Conservation (phyloP, 106 monocot species). For the Gastrodia elata region DNA sequence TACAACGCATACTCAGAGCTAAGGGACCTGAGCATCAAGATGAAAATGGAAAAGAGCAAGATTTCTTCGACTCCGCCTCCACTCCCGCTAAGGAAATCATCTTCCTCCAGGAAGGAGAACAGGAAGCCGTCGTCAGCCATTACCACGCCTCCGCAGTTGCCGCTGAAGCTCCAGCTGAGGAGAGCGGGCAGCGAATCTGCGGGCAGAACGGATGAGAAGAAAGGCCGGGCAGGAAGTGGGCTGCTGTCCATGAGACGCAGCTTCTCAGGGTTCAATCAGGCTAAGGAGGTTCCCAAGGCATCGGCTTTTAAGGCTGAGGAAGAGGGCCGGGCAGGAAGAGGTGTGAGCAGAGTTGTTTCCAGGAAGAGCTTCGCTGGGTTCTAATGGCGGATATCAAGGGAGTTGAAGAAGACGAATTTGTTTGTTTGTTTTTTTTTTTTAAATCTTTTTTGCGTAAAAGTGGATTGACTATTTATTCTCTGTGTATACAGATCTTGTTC, state of each 20-base stretch:
- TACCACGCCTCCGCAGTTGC: slow-evolving; percentile 1
- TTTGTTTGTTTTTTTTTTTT: not conserved
- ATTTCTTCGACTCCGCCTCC: not conserved
- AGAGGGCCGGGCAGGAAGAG: not conserved
- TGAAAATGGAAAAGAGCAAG: not conserved
- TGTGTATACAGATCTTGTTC: too few relatives aligned
- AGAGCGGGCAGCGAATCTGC: not conserved
- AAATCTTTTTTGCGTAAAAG: not conserved
- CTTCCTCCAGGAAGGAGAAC: slow-evolving; percentile 5
- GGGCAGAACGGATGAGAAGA: not conserved
- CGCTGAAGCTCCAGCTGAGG: slow-evolving; percentile 3
- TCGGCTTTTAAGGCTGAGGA: not conserved
- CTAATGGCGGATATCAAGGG: not conserved
- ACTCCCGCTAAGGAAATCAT: not conserved
- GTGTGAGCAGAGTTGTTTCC: not conserved
- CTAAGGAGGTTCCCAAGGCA: not conserved
- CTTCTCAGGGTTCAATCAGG: slow-evolving; percentile 6
- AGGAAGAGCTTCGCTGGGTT: slow-evolving; percentile 5
- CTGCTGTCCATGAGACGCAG: slow-evolving; percentile 5
- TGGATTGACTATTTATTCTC: not conserved
- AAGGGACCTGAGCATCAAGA: not conserved
- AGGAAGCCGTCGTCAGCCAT: slow-evolving; percentile 3
- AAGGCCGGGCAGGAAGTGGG: not conserved
- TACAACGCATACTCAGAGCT: slow-evolving; percentile 1
- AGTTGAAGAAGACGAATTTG: not conserved